Evolutionary conservation across 805 yeast species (phyloP).

Genomic region (Pichia cephalocereana): DNA sequence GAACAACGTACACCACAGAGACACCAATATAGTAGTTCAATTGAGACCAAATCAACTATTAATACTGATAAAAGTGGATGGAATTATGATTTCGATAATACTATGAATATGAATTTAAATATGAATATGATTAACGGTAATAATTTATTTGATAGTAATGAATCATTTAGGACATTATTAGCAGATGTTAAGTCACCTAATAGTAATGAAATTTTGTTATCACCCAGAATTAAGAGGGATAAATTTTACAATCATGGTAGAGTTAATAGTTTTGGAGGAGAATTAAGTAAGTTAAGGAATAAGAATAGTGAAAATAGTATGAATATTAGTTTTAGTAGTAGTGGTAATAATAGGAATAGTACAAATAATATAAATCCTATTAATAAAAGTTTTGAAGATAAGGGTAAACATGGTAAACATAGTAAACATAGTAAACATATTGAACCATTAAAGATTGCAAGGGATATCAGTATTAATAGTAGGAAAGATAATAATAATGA

Average conservation of each 20-base stretch:
- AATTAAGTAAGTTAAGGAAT: background rate
- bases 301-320: background rate
- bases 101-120: conserved; percentile 13
- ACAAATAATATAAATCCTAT: too few relatives aligned
- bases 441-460: conserved; percentile 13
- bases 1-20: conserved; percentile 19
- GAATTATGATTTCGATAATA: background rate
- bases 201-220: conserved; percentile 3
- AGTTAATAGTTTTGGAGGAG: background rate
- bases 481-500: background rate
- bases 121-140: conserved; percentile 6
- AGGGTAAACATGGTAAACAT: background rate
- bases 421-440: background rate
- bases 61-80: conserved; percentile 12
- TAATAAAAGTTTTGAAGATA: conserved; percentile 5
- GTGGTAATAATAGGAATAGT: too few relatives aligned
- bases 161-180: conserved; percentile 53
- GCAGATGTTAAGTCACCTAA: conserved; percentile 13
- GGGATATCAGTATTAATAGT: conserved; percentile 9
- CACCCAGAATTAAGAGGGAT: conserved; percentile 3
- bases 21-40: conserved; percentile 43
- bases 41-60: conserved; percentile 51
- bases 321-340: too few relatives aligned
- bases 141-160: conserved; percentile 38
- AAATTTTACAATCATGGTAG: background rate